A percentile compares a stretch with the other conserved stretches of the same genome.
Evolutionary conservation across 1,284 basidiomycete genomes (phyloP).

Genomic region (Microbotryum intermedium): DNA sequence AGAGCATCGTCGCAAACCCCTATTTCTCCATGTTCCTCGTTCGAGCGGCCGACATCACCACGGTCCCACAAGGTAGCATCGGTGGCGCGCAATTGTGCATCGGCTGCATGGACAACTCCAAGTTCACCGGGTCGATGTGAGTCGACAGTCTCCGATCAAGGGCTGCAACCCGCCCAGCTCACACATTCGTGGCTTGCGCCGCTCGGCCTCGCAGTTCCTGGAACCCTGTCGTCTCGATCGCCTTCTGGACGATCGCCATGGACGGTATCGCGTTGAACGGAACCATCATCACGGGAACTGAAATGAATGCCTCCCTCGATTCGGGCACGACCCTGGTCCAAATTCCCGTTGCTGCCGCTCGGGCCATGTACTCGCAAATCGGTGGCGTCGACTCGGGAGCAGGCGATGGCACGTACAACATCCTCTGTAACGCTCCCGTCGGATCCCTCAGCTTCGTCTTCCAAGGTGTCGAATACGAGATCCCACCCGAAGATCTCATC

Average conservation of each 20-base stretch:
- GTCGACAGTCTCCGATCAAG: background rate
- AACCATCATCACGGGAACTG: background rate
- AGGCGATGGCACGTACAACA: constrained; percentile 3
- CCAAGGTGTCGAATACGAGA: constrained; percentile 6
- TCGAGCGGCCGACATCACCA: background rate
- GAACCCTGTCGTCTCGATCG: constrained; percentile 2
- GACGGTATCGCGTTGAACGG: constrained; percentile 8
- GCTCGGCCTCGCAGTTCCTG: constrained; percentile 1
- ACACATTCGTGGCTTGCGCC: background rate
- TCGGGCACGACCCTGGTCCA: constrained; percentile 14
- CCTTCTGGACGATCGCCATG: constrained; percentile 6
- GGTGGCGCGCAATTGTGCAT: background rate
- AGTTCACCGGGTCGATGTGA: background rate
- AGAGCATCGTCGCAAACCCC: background rate
- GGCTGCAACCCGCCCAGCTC: background rate
- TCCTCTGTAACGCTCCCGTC: constrained; percentile 7
- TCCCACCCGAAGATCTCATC: constrained; percentile 9
- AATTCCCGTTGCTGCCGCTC: constrained; percentile 4
- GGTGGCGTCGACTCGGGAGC: background rate
- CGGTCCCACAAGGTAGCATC: background rate
- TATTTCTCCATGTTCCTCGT: background rate
- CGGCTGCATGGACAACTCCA: background rate
- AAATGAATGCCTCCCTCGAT: background rate
- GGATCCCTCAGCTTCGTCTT: constrained; percentile 3
- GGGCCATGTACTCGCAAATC: constrained; percentile 6